Base-by-base conservation (phyloP, 2,329 filamentous ascomycete genomes). In the Pseudocercospora macadamiae region DNA sequence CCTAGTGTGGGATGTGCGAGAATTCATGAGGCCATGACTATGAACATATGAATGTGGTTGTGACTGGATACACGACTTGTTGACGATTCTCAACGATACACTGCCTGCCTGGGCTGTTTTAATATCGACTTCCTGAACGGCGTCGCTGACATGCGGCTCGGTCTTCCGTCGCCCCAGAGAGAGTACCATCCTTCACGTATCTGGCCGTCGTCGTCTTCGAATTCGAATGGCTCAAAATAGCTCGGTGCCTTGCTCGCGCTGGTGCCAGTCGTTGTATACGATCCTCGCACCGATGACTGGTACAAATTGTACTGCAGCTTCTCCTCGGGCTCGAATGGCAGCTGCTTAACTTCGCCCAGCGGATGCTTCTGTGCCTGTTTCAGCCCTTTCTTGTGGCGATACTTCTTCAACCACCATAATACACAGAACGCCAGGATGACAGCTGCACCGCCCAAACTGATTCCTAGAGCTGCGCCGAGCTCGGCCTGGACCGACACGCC, bases 1-100 rank as follows among this genome's bases (percentile, higher is more conserved):
- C 9, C 79, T 96, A 68, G 85, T 99, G 4, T 99, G 93, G 93
- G 95, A 99, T 79, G 90, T 93, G 36, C 87, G 86, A 67, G 81
- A 82, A 10, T 75, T 85, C 47, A 89, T 89, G 84, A 70, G 74
- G 53, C 59, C 66, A 21, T 71, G 66, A 70, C 28, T 30, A 9
- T 49, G 39, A 53, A 34, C 23, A 12, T 18, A 51, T 32, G 42
- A 28, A 25, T n/a, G 7, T 18, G 25, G 14, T n/a, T n/a, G 32
- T 36, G 54, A 49, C 25, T 34, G 47, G 28, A 55, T 32, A 12
- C 30, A 48, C 32, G 23, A 49, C 23, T 51, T 18, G 6, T 6
- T 21, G 23, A 26, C 42, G 23, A 9, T 47, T 25, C 4, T 14
- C 42, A 47, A 26, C 42, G 42, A 12, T 26, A 47, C 3, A 47